These are phyloP conservation scores for Gossypium anomalum DNA, from an alignment of 345 rosid species.

Conservation along the genomic window DNA sequence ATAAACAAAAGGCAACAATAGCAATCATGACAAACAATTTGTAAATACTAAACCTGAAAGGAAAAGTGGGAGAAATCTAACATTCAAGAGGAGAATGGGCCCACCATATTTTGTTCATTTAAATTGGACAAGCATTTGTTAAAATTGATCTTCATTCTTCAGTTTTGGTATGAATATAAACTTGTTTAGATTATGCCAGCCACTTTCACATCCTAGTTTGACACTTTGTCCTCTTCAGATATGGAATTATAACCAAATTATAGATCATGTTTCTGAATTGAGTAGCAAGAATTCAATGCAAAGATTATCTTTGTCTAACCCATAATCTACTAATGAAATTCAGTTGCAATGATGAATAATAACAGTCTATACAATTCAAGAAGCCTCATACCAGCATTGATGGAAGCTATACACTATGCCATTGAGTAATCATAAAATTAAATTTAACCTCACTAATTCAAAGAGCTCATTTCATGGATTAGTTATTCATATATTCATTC, in stretches of 20 bases:
- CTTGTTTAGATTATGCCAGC: conserved; percentile 3
- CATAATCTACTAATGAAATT: background rate
- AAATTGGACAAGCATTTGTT: background rate
- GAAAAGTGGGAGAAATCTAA: background rate
- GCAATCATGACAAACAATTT: background rate
- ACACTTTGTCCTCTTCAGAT: background rate
- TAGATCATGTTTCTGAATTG: background rate
- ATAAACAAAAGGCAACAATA: conserved; percentile 16
- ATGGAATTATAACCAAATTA: background rate
- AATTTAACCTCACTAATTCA: background rate
- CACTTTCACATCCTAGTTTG: conserved; percentile 1
- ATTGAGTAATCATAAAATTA: background rate
- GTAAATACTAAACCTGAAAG: background rate
- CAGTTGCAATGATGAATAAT: background rate
- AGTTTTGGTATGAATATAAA: background rate
- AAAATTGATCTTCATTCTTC: background rate
- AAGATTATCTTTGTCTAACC: background rate
- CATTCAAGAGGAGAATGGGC: background rate
- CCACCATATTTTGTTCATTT: background rate
- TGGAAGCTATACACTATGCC: background rate
- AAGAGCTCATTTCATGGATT: background rate
- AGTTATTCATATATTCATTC: background rate
- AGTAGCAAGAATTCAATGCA: background rate
- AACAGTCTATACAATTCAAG: background rate
- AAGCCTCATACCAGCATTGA: background rate